phyloP scores from a whole-genome alignment of 2,329 filamentous ascomycete genomes.

The Hymenoscyphus albidus region DNA sequence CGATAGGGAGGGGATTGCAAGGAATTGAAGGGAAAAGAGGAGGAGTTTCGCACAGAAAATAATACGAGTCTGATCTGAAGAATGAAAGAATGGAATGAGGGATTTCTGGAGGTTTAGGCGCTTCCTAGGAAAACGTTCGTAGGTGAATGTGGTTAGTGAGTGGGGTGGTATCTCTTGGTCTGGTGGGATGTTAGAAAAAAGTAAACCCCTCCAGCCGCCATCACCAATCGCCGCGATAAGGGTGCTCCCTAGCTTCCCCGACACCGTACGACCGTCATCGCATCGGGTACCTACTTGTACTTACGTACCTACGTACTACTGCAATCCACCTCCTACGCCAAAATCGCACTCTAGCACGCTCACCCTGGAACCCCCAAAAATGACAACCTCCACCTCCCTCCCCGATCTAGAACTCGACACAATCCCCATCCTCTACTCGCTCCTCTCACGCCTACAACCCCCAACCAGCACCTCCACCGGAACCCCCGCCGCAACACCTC shows the following conservation, averaged over 20 bases:
- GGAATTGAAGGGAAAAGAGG: background rate
- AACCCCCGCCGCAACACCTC: conserved; percentile 29
- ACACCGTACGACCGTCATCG: conserved; percentile 1
- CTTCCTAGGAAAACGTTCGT: background rate
- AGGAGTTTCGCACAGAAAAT: background rate
- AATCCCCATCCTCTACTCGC: conserved; percentile 73
- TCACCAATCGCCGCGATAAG: conserved; percentile 4
- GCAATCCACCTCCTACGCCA: background rate
- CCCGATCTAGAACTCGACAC: conserved; percentile 62
- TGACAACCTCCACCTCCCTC: conserved; percentile 26
- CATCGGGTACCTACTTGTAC: background rate
- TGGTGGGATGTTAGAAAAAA: background rate
- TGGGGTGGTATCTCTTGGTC: background rate
- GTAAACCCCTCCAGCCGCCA: background rate
- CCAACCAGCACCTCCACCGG: conserved; percentile 35
- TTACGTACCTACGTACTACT: too few species aligned
- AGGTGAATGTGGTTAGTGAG: background rate
- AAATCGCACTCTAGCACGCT: background rate
- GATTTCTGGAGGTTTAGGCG: background rate
- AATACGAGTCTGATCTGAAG: background rate
- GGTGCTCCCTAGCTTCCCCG: background rate
- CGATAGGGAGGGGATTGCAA: background rate
- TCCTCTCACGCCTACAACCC: conserved; percentile 69
- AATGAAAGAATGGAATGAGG: background rate
- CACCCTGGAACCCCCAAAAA: conserved; percentile 24